Conservation (phyloP, 768 basidiomycete genomes). For the Panaeolus papilionaceus region DNA sequence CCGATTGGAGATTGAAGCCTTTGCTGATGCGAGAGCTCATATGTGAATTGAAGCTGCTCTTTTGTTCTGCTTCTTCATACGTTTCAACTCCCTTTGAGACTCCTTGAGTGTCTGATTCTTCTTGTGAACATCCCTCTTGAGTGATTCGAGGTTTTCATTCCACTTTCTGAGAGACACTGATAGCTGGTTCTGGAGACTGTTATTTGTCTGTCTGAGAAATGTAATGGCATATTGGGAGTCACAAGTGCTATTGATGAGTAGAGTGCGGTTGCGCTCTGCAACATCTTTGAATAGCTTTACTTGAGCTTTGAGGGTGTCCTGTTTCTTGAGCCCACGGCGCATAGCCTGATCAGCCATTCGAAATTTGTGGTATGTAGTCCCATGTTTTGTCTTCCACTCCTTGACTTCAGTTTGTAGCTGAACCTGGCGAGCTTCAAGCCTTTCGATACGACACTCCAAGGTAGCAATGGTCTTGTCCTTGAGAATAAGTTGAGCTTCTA, state of each 20-base stretch:
- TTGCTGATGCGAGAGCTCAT: too few species aligned
- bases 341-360: neutral
- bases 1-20: too few species aligned
- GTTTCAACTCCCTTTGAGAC: neutral
- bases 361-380: neutral
- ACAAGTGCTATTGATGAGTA: neutral
- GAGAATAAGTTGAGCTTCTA: too few species aligned
- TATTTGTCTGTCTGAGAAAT: neutral
- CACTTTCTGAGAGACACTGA: neutral
- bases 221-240: neutral
- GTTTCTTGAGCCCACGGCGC: neutral
- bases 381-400: too few species aligned
- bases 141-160: neutral
- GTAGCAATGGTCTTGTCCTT: too few species aligned
- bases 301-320: constrained; percentile 5
- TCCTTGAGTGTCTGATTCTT: neutral
- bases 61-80: neutral
- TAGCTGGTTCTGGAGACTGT: constrained; percentile 5
- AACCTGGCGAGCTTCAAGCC: too few species aligned
- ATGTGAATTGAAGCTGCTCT: neutral
- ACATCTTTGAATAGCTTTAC: constrained; percentile 12
- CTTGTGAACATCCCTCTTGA: neutral
- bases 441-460: too few species aligned
- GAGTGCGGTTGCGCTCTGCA: neutral
- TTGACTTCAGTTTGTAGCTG: too few species aligned